These are phyloP conservation scores for Jamesozyma piceae DNA, from an alignment of 805 yeast species.

Conservation along the genomic window DNA sequence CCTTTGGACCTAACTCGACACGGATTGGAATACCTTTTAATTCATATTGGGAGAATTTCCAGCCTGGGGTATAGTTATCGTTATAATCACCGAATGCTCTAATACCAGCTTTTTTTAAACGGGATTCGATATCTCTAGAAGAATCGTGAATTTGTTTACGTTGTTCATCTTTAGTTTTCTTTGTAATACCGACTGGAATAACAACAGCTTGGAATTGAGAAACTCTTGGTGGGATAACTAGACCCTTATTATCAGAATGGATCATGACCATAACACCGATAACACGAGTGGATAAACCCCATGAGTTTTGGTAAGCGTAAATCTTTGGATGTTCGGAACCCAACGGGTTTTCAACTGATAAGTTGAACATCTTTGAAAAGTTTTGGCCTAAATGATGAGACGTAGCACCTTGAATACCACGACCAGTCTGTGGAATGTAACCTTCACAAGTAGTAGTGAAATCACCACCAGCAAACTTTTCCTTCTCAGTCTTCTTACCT, in stretches of 20 bases:
- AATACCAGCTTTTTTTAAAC: slow-evolving; percentile 51
- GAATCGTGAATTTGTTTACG: slow-evolving; percentile 61
- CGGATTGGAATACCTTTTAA: slow-evolving; percentile 92
- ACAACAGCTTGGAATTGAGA: slow-evolving; percentile 87
- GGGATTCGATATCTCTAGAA: slow-evolving; percentile 58
- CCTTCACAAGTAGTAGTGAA: slow-evolving; percentile 96
- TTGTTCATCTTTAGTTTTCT: slow-evolving; percentile 70
- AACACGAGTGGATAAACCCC: slow-evolving; percentile 98
- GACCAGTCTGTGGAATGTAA: slow-evolving; percentile 94
- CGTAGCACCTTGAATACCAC: slow-evolving; percentile 99
- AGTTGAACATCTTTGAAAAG: slow-evolving; percentile 97
- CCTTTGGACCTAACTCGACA: slow-evolving; percentile 94
- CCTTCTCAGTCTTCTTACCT: slow-evolving; percentile 94
- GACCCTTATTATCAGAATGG: slow-evolving; percentile 96
- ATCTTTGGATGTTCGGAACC: slow-evolving; percentile 81
- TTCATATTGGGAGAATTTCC: slow-evolving; percentile 98
- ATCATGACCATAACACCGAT: slow-evolving; percentile 99
- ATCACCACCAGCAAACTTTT: slow-evolving; percentile 95
- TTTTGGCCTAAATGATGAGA: slow-evolving; percentile 96
- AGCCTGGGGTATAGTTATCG: slow-evolving; percentile 93
- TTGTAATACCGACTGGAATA: slow-evolving; percentile 90
- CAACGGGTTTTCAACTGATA: slow-evolving; percentile 89
- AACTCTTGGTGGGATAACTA: slow-evolving; percentile 95
- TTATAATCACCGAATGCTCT: slow-evolving; percentile 82
- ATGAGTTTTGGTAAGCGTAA: slow-evolving; percentile 90